These are phyloP conservation scores for Zygoascus biomembranicola DNA, from an alignment of 805 yeast genomes.

Conservation along the genomic window DNA sequence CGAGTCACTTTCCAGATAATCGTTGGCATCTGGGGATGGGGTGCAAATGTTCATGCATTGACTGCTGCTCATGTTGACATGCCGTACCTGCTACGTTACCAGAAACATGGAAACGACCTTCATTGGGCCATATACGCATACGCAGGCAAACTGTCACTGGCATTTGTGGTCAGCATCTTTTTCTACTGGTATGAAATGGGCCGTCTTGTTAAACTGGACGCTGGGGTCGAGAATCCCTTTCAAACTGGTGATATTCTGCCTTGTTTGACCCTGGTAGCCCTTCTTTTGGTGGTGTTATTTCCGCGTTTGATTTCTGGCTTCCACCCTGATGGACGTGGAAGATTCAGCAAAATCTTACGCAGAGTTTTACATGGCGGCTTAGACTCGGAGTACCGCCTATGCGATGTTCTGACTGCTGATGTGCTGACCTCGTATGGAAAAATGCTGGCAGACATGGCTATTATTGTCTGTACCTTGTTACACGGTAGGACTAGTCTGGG, in stretches of 20 bases:
- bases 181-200: constrained; percentile 18
- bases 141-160: constrained; percentile 25
- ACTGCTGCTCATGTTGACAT: constrained; percentile 20
- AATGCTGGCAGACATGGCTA: constrained; percentile 62
- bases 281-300: constrained; percentile 31
- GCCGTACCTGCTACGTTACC: constrained; percentile 18
- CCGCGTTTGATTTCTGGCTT: constrained; percentile 31
- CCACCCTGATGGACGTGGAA: constrained; percentile 27
- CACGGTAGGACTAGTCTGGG: constrained; percentile 31
- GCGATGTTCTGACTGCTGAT: constrained; percentile 79
- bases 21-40: constrained; percentile 31
- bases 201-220: neutral
- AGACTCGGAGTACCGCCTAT: constrained; percentile 49
- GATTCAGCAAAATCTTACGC: constrained; percentile 36
- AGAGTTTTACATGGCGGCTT: constrained; percentile 54
- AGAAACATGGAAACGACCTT: constrained; percentile 16
- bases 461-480: constrained; percentile 43
- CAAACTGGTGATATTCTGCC: constrained; percentile 27
- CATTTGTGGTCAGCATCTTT: constrained; percentile 21
- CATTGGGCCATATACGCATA: constrained; percentile 32
- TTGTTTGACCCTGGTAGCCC: constrained; percentile 30
- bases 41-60: constrained; percentile 22
- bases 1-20: constrained; percentile 22
- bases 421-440: constrained; percentile 74
- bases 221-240: constrained; percentile 9